A percentile compares a stretch with the other conserved stretches of the same genome.
phyloP scores from a whole-genome alignment of 208 protist genomes.

The Acanthamoeba culbertsoni region DNA sequence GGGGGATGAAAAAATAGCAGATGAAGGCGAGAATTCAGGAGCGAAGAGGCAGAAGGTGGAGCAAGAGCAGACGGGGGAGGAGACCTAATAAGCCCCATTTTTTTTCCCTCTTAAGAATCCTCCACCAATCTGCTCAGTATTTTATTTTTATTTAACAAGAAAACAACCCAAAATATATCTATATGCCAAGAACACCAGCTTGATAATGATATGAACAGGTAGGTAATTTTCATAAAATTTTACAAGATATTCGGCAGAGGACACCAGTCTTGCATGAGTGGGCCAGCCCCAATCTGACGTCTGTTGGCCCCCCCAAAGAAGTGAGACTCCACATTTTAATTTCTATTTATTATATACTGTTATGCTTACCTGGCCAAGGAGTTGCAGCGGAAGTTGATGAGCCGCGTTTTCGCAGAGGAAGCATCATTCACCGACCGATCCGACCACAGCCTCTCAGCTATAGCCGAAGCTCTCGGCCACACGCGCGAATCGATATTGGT shows the following conservation, averaged over 20 bases:
- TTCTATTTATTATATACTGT: neutral
- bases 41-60: neutral
- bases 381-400: constrained; percentile 36
- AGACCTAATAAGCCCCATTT: too few species aligned
- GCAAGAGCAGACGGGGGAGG: too few species aligned
- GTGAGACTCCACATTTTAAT: neutral
- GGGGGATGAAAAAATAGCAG: too few species aligned
- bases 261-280: neutral
- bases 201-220: too few species aligned
- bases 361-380: neutral
- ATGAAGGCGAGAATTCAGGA: neutral
- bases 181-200: too few species aligned
- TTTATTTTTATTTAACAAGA: too few species aligned
- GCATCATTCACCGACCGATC: neutral
- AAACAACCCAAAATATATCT: too few species aligned
- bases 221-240: too few species aligned
- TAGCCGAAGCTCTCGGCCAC: neutral
- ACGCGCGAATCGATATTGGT: constrained; percentile 31
- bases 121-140: too few species aligned
- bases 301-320: neutral
- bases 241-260: neutral
- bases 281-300: neutral
- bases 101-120: too few species aligned
- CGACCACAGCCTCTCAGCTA: constrained; percentile 7
- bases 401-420: neutral